Base-by-base conservation (phyloP, 345 rosid species). In the Gossypium sturtianum region DNA sequence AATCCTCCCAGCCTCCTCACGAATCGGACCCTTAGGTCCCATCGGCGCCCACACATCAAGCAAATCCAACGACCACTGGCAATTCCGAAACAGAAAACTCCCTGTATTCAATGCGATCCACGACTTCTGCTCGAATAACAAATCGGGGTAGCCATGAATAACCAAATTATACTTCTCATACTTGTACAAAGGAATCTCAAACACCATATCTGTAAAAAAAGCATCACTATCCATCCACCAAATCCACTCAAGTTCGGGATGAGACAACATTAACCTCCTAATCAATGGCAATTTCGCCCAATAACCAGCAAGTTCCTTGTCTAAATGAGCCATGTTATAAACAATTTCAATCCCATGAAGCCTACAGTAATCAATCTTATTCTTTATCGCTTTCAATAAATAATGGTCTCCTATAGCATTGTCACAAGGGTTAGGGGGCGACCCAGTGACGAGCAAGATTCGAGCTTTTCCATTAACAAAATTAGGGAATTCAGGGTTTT, bases 221-320 rank as follows among this genome's bases (percentile, higher is more conserved):
- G 98, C 98, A 82, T 94, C 98, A 85, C 98, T 94, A 29, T 94
- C 98, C 97, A 94, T 92, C 98, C 98, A 94, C 97, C 97, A 90
- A 79, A 94, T 89, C 97, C 98, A 94, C 74, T 94, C 97, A 0
- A 94, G 82, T 57, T 94, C 97, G 9, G 97, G 98, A 59, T 92
- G 97, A 20, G 97, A 94, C 83, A 94, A 22, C 97, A 94, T 90
- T 81, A 94, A 70, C 73, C 86, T 86, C 89, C 98, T 82, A 54
- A 94, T 74, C 97, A 94, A 85, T 1, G 98, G 97, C 73, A 92
- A 71, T 78, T 94, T 92, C 0, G 97, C 97, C 98, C 98, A 94
- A 59, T 94, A 94, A 12, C 98, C 98, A 13, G 98, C 93, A 38
- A 94, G 84, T 78, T 92, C 97, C 79, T 80, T 88, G 61, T 94